These are phyloP conservation scores for Bipolaris sorokiniana DNA, from an alignment of 2,329 filamentous ascomycete species.

Conservation along the genomic window DNA sequence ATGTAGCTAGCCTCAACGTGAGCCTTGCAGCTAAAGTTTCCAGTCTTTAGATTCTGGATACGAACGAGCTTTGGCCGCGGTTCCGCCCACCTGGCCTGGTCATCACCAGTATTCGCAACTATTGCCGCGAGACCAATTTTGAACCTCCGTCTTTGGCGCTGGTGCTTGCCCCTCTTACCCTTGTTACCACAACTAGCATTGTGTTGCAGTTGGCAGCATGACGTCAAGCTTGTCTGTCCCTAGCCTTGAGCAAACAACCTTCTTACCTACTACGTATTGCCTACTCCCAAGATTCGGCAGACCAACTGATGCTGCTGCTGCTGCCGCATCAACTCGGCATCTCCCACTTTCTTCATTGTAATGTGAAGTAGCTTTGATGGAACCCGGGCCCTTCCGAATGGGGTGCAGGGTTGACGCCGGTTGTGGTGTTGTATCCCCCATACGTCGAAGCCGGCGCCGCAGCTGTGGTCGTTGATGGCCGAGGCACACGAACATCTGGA, in stretches of 20 bases:
- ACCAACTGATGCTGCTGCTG: background rate
- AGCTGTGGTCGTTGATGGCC: background rate
- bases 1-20: no score
- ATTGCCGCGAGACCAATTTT: background rate
- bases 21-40: no score
- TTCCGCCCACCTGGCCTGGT: no score
- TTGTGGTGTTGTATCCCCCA: slow-evolving; percentile 9
- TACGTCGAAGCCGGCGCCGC: background rate
- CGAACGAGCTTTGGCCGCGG: no score
- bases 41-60: no score
- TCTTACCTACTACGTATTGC: background rate
- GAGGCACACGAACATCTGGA: background rate
- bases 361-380: slow-evolving; percentile 8
- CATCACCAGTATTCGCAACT: background rate
- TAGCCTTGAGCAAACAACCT: background rate
- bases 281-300: background rate
- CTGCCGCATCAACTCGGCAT: no score
- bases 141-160: no score
- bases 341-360: no score
- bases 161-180: background rate
- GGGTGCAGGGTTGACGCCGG: background rate
- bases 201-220: background rate
- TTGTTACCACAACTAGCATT: background rate
- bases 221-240: background rate
- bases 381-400: slow-evolving; percentile 4